These are phyloP conservation scores for Cyclospora cayetanensis DNA, from an alignment of 169 alveolate species.

Conservation along the genomic window DNA sequence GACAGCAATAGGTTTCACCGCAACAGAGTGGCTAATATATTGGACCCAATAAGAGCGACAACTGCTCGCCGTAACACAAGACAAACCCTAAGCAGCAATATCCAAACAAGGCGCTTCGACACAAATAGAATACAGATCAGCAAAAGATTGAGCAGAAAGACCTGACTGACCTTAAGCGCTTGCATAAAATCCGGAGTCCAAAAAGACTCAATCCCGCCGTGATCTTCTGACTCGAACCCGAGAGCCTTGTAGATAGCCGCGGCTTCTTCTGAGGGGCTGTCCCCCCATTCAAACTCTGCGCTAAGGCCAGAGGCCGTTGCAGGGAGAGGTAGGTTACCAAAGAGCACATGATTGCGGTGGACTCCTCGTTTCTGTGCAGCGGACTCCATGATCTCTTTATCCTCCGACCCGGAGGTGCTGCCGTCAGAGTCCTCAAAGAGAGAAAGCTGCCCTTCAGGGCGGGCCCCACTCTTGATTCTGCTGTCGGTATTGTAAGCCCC, in stretches of 20 bases:
- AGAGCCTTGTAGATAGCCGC: neutral
- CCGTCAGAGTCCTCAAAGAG: conserved; percentile 40
- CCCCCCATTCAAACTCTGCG: neutral
- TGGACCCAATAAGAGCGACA: neutral
- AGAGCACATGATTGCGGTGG: neutral
- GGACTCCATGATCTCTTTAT: neutral
- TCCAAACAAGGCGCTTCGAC: neutral
- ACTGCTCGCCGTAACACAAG: neutral
- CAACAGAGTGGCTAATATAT: neutral
- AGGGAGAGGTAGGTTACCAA: neutral
- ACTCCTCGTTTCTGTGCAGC: conserved; percentile 43
- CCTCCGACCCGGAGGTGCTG: conserved; percentile 73
- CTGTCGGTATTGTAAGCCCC: neutral
- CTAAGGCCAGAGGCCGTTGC: neutral
- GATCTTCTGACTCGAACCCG: conserved; percentile 49
- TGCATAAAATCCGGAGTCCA: conserved; percentile 4
- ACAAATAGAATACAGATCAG: neutral
- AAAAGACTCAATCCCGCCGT: conserved; percentile 74
- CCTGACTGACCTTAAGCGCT: neutral
- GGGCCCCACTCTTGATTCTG: neutral
- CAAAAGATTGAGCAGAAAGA: too few relatives aligned
- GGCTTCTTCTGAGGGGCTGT: neutral
- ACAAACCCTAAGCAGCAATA: neutral
- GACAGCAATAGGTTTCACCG: neutral
- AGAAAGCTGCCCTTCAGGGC: neutral